A percentile compares a stretch with the other conserved stretches of the same genome.
These are phyloP conservation scores for Chimonanthus salicifolius DNA, from an alignment of 164 flowering plant species.

Conservation along the genomic window DNA sequence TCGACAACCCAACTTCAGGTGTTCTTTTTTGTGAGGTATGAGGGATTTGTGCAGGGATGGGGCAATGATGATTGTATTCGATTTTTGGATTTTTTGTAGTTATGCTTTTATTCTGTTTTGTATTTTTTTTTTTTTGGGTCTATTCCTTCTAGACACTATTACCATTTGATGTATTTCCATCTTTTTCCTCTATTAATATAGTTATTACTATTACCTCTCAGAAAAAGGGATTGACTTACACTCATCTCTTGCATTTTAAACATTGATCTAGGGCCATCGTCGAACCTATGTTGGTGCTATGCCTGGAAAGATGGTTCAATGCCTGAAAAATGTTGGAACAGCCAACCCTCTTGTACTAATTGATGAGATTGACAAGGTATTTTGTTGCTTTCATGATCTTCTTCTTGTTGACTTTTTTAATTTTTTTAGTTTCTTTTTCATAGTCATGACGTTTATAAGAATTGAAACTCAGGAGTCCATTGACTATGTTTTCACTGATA, in stretches of 20 bases:
- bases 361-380: conserved; percentile 97
- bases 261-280: conserved; percentile 67
- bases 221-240: neutral
- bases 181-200: neutral
- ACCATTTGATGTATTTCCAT: neutral
- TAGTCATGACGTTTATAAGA: neutral
- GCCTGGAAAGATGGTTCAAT: conserved; percentile 99
- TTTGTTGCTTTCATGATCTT: neutral
- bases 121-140: too few relatives aligned
- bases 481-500: neutral
- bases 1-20: too few relatives aligned
- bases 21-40: too few relatives aligned
- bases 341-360: conserved; percentile 93
- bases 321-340: conserved; percentile 87
- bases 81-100: too few relatives aligned
- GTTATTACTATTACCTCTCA: neutral
- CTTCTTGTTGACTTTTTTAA: neutral
- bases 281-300: conserved; percentile 98
- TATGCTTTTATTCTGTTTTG: too few relatives aligned
- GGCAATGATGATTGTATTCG: too few relatives aligned
- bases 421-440: neutral
- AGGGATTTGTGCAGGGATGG: too few relatives aligned
- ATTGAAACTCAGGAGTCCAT: neutral
- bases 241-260: neutral
- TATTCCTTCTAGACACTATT: neutral